A percentile compares a stretch with the other conserved stretches of the same genome.
Conservation (phyloP, 169 alveolate genomes). For the Amoebophrya sp. region DNA sequence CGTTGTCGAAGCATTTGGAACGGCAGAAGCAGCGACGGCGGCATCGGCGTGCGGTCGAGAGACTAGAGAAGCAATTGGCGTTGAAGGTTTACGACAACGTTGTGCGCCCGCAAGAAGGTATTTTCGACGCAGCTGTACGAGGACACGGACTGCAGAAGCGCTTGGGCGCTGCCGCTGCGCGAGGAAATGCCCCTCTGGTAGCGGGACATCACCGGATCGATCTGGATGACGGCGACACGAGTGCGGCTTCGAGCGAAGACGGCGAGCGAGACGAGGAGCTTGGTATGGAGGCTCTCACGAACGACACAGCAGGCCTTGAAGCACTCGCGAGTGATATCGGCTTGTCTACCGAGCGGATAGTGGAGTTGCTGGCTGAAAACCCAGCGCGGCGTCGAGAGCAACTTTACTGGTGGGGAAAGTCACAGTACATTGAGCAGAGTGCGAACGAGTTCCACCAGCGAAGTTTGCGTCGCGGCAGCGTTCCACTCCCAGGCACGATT, state of each 20-base stretch:
- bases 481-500: no score
- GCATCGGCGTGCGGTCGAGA: not conserved
- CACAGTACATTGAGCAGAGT: not conserved
- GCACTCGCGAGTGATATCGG: not conserved
- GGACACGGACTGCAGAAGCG: no score
- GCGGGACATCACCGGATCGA: no score
- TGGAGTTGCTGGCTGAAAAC: not conserved
- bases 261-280: no score
- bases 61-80: not conserved
- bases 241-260: no score
- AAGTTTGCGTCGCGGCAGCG: no score
- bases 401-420: not conserved
- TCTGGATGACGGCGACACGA: no score
- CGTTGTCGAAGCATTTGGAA: not conserved
- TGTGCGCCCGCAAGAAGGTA: not conserved
- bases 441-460: not conserved
- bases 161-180: no score
- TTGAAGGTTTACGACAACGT: not conserved
- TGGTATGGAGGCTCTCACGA: no score
- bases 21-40: not conserved
- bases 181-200: no score
- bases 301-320: no score
- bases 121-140: no score
- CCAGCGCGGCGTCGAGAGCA: not conserved
- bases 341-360: not conserved